phyloP scores from a whole-genome alignment of 805 yeast species.

The Limtongia smithiae region DNA sequence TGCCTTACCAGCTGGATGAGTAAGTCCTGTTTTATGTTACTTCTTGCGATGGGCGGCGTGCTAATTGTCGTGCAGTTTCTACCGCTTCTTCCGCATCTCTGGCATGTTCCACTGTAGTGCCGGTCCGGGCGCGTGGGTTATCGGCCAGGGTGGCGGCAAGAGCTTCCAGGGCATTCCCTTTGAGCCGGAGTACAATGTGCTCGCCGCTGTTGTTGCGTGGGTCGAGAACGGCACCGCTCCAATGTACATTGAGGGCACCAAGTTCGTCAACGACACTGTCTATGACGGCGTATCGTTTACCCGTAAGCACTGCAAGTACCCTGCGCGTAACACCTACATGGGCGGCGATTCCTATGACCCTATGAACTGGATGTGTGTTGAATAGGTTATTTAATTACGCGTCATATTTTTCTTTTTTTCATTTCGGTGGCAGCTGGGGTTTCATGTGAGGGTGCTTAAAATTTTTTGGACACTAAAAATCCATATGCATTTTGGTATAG shows the following conservation, averaged over 20 bases:
- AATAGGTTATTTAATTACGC: no score
- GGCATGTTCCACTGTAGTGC: slow-evolving; percentile 11
- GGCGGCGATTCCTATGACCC: slow-evolving; percentile 5
- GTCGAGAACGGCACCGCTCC: slow-evolving; percentile 14
- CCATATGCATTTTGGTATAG: no score
- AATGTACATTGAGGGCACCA: slow-evolving; percentile 1
- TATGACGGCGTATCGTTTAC: slow-evolving; percentile 1
- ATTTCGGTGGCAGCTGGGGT: no score
- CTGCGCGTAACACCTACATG: slow-evolving; percentile 1
- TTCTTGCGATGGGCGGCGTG: not conserved
- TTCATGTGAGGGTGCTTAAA: no score
- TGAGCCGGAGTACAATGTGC: slow-evolving; percentile 3
- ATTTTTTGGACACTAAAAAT: no score
- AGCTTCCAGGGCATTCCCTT: slow-evolving; percentile 3
- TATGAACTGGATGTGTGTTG: not conserved
- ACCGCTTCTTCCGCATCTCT: slow-evolving; percentile 4
- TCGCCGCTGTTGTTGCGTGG: slow-evolving; percentile 10
- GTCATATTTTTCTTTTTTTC: no score
- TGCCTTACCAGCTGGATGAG: slow-evolving; percentile 3
- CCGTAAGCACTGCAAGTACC: slow-evolving; percentile 5
- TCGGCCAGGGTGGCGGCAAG: slow-evolving; percentile 6
- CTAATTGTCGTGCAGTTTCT: not conserved
- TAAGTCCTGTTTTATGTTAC: not conserved
- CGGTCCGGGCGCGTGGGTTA: slow-evolving; percentile 12
- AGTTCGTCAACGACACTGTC: slow-evolving; percentile 5